phyloP scores from a whole-genome alignment of 2,329 filamentous ascomycete genomes.

The Aspergillus chevalieri region DNA sequence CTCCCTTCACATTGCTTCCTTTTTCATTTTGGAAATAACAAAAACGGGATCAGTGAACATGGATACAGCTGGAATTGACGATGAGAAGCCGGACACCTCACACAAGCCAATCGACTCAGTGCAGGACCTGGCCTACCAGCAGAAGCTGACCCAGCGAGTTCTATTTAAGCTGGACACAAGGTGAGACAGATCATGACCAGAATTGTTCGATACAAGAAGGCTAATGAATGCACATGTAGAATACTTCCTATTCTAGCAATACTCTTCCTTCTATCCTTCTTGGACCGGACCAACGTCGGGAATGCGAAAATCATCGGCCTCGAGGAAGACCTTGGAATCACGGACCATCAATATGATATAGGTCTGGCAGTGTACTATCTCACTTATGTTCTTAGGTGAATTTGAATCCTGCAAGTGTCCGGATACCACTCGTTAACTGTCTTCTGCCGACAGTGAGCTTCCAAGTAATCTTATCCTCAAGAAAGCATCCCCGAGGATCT shows the following conservation, averaged over 20 bases:
- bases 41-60: conserved; percentile 3
- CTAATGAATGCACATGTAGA: conserved; percentile 36
- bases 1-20: neutral
- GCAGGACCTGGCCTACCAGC: conserved; percentile 11
- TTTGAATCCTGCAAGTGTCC: neutral
- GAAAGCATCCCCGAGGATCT: conserved; percentile 54
- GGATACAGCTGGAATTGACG: conserved; percentile 13
- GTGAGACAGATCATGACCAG: conserved; percentile 19
- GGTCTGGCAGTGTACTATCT: conserved; percentile 61
- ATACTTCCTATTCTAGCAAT: conserved; percentile 59
- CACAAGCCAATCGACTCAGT: conserved; percentile 8
- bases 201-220: neutral
- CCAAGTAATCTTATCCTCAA: conserved; percentile 61
- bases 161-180: conserved; percentile 52
- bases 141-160: conserved; percentile 38
- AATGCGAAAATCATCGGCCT: conserved; percentile 63
- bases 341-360: conserved; percentile 57
- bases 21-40: neutral
- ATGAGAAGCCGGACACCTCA: conserved; percentile 16
- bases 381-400: conserved; percentile 50
- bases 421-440: neutral
- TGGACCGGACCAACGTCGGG: conserved; percentile 67
- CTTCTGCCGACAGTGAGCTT: conserved; percentile 46
- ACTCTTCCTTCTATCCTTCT: conserved; percentile 59
- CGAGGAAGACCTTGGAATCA: conserved; percentile 53